Percentiles rank a stretch among this genome's conserved stretches.
Evolutionary conservation across 139 green algal species (phyloP).

Genomic region (Desmodesmus armatus): DNA sequence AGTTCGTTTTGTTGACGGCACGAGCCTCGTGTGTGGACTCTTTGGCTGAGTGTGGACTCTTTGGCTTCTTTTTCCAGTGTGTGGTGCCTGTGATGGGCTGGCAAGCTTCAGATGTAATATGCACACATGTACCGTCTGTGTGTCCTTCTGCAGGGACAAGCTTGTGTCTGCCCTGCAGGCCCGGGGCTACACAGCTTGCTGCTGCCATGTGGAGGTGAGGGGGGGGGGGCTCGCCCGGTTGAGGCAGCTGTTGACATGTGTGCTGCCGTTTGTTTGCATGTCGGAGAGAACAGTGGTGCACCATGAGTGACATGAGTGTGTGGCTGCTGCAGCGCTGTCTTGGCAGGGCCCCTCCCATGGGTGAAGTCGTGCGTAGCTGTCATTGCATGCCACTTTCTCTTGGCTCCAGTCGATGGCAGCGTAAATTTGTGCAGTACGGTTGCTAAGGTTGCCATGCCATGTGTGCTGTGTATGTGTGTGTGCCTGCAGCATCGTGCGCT

Average conservation of each 20-base stretch:
- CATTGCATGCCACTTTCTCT: background rate
- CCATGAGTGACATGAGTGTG: background rate
- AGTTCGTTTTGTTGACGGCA: no score
- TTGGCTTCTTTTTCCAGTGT: no score
- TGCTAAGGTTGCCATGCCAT: no score
- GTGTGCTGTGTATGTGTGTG: background rate
- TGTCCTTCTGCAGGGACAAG: constrained; percentile 36
- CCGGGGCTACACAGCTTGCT: constrained; percentile 46
- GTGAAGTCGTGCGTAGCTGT: background rate
- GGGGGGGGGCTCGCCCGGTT: no score
- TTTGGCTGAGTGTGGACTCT: no score
- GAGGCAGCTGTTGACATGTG: background rate
- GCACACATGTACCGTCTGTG: no score
- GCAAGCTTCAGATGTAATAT: background rate
- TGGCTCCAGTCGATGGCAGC: no score
- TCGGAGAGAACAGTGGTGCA: background rate
- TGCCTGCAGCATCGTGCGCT: constrained; percentile 50
- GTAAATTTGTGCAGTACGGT: no score
- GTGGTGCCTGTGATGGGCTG: no score
- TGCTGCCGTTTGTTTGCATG: background rate
- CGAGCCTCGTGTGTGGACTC: no score
- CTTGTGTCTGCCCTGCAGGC: constrained; percentile 50
- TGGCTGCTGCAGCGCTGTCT: background rate
- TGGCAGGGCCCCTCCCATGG: no score
- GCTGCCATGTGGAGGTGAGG: constrained; percentile 57